These are phyloP conservation scores for Cordyceps tenuipes DNA, from an alignment of 2,329 filamentous ascomycete species.

Conservation along the genomic window DNA sequence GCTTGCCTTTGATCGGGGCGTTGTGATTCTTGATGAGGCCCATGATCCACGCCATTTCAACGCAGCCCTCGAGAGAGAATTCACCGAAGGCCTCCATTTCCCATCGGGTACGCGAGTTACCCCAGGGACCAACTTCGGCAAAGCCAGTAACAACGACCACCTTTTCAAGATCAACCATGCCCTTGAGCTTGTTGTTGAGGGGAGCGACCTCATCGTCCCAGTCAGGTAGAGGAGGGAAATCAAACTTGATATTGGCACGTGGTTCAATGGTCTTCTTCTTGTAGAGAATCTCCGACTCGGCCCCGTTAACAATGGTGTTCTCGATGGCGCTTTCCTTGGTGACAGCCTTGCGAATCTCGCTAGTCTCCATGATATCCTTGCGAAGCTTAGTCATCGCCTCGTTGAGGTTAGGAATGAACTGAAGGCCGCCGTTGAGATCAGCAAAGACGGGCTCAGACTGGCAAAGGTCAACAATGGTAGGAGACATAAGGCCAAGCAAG, in stretches of 20 bases:
- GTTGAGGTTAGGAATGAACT: slow-evolving; percentile 95
- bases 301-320: slow-evolving; percentile 94
- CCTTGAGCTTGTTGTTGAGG: slow-evolving; percentile 80
- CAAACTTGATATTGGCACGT: slow-evolving; percentile 95
- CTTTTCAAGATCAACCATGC: slow-evolving; percentile 98
- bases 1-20: slow-evolving; percentile 88
- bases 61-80: slow-evolving; percentile 94
- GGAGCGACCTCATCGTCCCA: slow-evolving; percentile 89
- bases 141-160: slow-evolving; percentile 97
- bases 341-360: slow-evolving; percentile 85
- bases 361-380: slow-evolving; percentile 90
- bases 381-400: slow-evolving; percentile 87
- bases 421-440: slow-evolving; percentile 92
- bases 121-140: slow-evolving; percentile 93
- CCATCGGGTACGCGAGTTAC: slow-evolving; percentile 96
- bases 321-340: slow-evolving; percentile 94
- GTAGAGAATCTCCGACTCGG: slow-evolving; percentile 84
- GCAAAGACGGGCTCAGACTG: slow-evolving; percentile 93
- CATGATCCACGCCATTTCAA: slow-evolving; percentile 99
- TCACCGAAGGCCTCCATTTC: slow-evolving; percentile 97
- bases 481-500: slow-evolving; percentile 89
- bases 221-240: slow-evolving; percentile 83
- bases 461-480: slow-evolving; percentile 88
- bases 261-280: slow-evolving; percentile 91
- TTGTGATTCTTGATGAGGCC: slow-evolving; percentile 99